Evolutionary conservation across 768 basidiomycete species (phyloP).

Genomic region (Termitomyces sp.): DNA sequence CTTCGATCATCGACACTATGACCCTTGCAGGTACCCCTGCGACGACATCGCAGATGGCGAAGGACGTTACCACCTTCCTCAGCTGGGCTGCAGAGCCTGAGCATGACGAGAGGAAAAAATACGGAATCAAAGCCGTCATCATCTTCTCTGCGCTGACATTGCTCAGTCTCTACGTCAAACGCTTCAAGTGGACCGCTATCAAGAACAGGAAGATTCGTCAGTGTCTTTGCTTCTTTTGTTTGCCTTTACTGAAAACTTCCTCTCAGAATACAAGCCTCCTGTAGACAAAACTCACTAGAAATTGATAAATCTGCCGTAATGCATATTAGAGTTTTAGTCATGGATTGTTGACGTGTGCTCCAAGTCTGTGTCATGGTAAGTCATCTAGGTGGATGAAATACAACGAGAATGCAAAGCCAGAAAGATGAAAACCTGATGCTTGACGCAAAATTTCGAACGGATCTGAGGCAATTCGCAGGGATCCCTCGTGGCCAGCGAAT

Average conservation of each 20-base stretch:
- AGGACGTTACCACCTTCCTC: slow-evolving; percentile 94
- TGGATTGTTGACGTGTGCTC: not conserved
- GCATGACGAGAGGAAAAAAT: slow-evolving; percentile 96
- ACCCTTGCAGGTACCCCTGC: slow-evolving; percentile 74
- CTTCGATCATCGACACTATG: not conserved
- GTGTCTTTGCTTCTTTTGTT: slow-evolving; percentile 22
- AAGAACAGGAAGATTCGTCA: slow-evolving; percentile 91
- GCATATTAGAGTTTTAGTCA: slow-evolving; percentile 5
- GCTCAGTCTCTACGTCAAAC: slow-evolving; percentile 83
- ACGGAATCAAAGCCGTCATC: slow-evolving; percentile 92
- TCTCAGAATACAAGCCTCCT: slow-evolving; percentile 53
- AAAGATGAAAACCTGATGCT: not conserved
- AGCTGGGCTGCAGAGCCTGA: slow-evolving; percentile 98
- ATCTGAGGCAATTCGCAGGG: not conserved
- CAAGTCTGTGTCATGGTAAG: not conserved
- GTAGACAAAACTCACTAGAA: slow-evolving; percentile 51
- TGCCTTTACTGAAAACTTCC: not conserved
- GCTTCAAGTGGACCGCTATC: slow-evolving; percentile 90
- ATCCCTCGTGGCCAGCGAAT: not conserved
- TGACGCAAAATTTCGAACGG: not conserved
- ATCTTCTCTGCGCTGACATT: slow-evolving; percentile 82
- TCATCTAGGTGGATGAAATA: not conserved
- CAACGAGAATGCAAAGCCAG: not conserved
- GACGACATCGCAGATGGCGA: slow-evolving; percentile 98
- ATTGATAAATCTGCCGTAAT: slow-evolving; percentile 6